Conservation (phyloP, 148 eudicot species). For the Rhododendron vialii region DNA sequence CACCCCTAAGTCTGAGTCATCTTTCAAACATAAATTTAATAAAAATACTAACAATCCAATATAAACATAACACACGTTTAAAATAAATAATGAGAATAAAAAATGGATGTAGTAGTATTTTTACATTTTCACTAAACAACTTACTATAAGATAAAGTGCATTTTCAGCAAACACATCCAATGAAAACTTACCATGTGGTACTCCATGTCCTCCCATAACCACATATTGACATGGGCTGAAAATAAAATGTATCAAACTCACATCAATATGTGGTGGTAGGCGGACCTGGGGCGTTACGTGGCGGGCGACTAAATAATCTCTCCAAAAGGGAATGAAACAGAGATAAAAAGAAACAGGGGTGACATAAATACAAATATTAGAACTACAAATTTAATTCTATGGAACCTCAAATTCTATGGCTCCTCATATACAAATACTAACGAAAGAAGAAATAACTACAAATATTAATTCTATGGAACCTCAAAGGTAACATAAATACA, state of each 20-base stretch:
- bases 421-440: too few relatives aligned
- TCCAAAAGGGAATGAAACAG: too few relatives aligned
- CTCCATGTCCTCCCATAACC: neutral
- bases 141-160: neutral
- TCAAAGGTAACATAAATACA: neutral
- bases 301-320: neutral
- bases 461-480: neutral
- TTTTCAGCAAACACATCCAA: neutral
- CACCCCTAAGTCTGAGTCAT: too few relatives aligned
- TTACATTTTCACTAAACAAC: too few relatives aligned
- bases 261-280: neutral
- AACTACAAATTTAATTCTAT: too few relatives aligned
- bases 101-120: too few relatives aligned
- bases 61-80: too few relatives aligned
- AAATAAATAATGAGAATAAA: too few relatives aligned
- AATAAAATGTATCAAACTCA: neutral
- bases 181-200: neutral
- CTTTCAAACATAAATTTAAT: too few relatives aligned
- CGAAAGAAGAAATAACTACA: too few relatives aligned
- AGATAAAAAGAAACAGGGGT: neutral
- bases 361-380: neutral
- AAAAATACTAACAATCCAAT: too few relatives aligned
- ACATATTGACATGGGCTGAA: neutral
- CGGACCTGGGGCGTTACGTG: neutral
- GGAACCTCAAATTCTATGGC: too few relatives aligned